Base-by-base conservation (phyloP, 345 rosid genomes). In the Excoecaria cochinchinensis region DNA sequence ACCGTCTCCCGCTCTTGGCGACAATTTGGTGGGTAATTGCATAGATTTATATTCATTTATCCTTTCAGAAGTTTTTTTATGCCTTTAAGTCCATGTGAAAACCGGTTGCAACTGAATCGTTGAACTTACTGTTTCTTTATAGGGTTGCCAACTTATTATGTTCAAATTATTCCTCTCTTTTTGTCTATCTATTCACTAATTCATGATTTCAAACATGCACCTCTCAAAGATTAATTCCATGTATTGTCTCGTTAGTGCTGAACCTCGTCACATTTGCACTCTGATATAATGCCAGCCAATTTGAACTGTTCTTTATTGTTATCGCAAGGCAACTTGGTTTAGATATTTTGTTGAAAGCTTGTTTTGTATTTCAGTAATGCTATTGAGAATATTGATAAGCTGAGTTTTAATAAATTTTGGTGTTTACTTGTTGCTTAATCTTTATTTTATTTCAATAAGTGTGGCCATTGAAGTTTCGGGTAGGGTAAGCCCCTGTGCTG, bases 1-100 rank as follows among this genome's bases (percentile, higher is more conserved):
- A 84, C 83, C 50, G 94, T 90, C 69, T 96, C 99, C 17, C 89
- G 75, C 46, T 75, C 79, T 6, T 96, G 97, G 97, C 86, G 88
- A 51, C 65, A 73, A 7, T 90, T 88, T 73, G 97, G 99, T 96
- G 80, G 83, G 88, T 73, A 3, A 42, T 59, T 71, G 2, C 11
- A 44, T 44, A 44, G 6, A 19, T 39, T 0, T 67, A 47, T 14
- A 15, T 24, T 11, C 56, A 42, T 64, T 64, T 64, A 22, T 7
- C 48, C 4, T 64, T 64, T 57, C 13, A 42, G 17, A 8, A 1
- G 42, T n/a, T 59, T 42, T 11, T 25, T 39, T 8, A 3, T 44
- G 1, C 52, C 9, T 58, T 59, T 10, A 8, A 22, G 40, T 44
- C 52, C 19, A 56, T 47, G 16, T 55, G 31, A 6, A 69, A 52